Evolutionary conservation across 371 early-diverging fungal genomes (phyloP), one percentile per base, ranked within the genome.

Genomic region (Smittium mucronatum): DNA sequence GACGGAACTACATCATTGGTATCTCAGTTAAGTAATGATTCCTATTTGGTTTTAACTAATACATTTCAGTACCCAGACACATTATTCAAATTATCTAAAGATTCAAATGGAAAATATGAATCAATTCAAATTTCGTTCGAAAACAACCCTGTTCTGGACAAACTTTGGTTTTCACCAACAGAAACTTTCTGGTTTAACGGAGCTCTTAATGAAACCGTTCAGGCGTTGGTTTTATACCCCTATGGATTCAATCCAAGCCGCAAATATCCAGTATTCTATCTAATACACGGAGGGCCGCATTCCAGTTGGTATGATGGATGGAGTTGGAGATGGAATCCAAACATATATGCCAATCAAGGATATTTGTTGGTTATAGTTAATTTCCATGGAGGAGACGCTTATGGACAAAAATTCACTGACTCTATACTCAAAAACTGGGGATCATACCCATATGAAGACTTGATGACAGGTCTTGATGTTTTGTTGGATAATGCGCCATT

Each of bases 231-330:
- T 35, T 70, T 89, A 36, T 87, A 85, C 65, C 92, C 92, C 35
- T 80, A 82, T 28, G 73, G 80, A 61, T 89, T 87, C 70, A 82
- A 86, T 57, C 66, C 74, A 0, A 58, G 73, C 2, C 80, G 82
- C 61, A 83, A 81, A 68, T 92, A 91, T 64, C 93, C 93, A 26
- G 79, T 91, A 2, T 91, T 90, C 5, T 88, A 90, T 66, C 78
- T 91, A 64, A 88, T 93, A 73, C 93, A 93, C 72, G 93, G 93
- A 30, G 93, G 92, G 0, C 93, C 93, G 31, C 89, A 93, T 76
- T 80, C 85, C 63, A 82, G 85, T 25, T 92, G 87, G 80, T 70
- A 72, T 36, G 88, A 92, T 73, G 75, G 74, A 36, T 92, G 89
- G 89, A 80, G 83, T 8, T 81, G 80, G 15, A 80, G 87, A 47